These are phyloP conservation scores for Heterobasidion occidentale DNA, from an alignment of 1,284 basidiomycete species.

Conservation along the genomic window DNA sequence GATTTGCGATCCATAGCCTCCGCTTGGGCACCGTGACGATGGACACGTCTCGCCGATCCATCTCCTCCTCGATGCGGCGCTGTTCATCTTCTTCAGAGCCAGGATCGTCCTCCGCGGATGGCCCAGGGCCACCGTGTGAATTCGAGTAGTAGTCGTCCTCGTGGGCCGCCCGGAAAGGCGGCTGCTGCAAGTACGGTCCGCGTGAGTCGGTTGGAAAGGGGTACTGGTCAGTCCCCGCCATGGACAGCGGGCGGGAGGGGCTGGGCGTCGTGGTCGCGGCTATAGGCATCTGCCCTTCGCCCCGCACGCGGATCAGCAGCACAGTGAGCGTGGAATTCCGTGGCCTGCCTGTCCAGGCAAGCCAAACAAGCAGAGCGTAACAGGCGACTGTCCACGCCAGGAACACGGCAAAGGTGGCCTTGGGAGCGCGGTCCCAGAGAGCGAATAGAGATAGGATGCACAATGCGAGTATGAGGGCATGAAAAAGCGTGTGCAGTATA, in stretches of 20 bases:
- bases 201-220: conserved; percentile 37
- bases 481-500: conserved; percentile 43
- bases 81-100: conserved; percentile 66
- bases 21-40: conserved; percentile 75
- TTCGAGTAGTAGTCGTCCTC: conserved; percentile 34
- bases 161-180: conserved; percentile 41
- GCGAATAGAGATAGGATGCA: conserved; percentile 47
- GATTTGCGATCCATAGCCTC: conserved; percentile 64
- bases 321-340: conserved; percentile 48
- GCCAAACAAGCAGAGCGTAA: conserved; percentile 42
- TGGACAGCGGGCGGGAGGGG: conserved; percentile 28
- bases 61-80: conserved; percentile 69
- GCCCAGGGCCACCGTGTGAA: conserved; percentile 27
- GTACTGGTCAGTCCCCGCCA: conserved; percentile 33
- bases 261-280: conserved; percentile 21
- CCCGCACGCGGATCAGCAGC: conserved; percentile 38
- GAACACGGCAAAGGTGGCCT: conserved; percentile 55
- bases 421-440: conserved; percentile 48
- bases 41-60: conserved; percentile 69
- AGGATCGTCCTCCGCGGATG: conserved; percentile 41
- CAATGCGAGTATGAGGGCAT: conserved; percentile 50
- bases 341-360: conserved; percentile 52
- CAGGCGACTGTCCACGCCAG: conserved; percentile 51
- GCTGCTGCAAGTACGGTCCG: conserved; percentile 58
- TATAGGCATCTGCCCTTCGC: conserved; percentile 13